Base-by-base conservation (phyloP, 768 basidiomycete genomes). In the Lepiota subincarnata region DNA sequence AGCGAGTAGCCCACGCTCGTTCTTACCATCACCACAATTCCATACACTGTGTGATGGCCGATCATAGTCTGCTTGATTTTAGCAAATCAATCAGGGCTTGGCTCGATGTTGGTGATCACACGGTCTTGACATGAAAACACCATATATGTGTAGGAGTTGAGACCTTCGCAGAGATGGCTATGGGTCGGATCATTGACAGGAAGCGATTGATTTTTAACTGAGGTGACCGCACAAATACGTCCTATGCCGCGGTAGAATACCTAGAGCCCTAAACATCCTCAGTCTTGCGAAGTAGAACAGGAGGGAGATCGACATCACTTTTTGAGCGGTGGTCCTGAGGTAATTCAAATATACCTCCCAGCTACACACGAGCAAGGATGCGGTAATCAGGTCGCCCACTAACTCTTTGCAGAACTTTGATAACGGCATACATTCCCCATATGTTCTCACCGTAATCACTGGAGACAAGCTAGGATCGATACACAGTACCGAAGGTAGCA, bases 361-460 rank as follows among this genome's bases (percentile, higher is more conserved):
- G 8, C 51, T 50, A n/a, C n/a, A n/a, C n/a, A 7, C 20, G 39
- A 16, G 59, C 60, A 24, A 63, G 55, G 35, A 16, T 37, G 11
- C 18, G 43, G 35, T 58, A 59, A 14, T n/a, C 55, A 46, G 11
- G n/a, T n/a, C n/a, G n/a, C n/a, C n/a, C n/a, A n/a, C 56, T 52
- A 1, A 55, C 41, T 4, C 42, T 36, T 26, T 60, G 47, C 14
- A 64, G 53, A 1, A 59, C 62, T 42, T 62, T 57, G 18, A 62
- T 48, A 5, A 55, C 50, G 10, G 59, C 58, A 36, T 64, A 62
- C 26, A 64, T 62, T 11, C 57, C 60, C 62, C 62, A 62, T 10
- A 62, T 60, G 40, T 62, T 58, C 48, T 64, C 62, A 14, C 60
- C 60, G 39, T 64, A n/a, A n/a, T n/a, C n/a, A n/a, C n/a, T n/a